A percentile compares a stretch with the other conserved stretches of the same genome.
phyloP scores from a whole-genome alignment of 306 rosid species.

The Cicer chorassanicum region DNA sequence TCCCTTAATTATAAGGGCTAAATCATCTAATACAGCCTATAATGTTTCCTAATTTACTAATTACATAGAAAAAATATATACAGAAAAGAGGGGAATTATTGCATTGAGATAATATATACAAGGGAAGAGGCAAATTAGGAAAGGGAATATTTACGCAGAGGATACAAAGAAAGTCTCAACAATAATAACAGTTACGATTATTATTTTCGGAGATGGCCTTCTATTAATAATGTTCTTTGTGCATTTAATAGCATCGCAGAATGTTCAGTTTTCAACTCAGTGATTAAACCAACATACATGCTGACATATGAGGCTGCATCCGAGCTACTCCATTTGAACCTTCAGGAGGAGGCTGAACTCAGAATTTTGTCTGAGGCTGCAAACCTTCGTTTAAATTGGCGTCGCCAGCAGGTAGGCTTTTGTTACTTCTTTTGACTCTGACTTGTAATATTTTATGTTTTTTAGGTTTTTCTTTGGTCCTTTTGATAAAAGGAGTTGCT shows the following conservation, averaged over 20 bases:
- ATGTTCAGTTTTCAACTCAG: constrained; percentile 79
- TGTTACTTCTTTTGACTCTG: constrained; percentile 29
- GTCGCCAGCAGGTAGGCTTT: constrained; percentile 74
- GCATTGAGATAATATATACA: background rate
- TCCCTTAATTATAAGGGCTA: background rate
- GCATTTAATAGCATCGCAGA: constrained; percentile 82
- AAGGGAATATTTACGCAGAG: constrained; percentile 3
- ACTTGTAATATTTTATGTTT: constrained; percentile 18
- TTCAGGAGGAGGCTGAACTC: constrained; percentile 86
- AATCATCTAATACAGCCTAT: background rate
- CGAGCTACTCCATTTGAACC: constrained; percentile 85
- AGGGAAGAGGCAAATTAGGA: background rate
- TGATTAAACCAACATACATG: constrained; percentile 95
- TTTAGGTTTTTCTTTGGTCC: background rate
- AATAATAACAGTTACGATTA: constrained; percentile 23
- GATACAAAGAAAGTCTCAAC: background rate
- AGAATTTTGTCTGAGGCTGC: constrained; percentile 93
- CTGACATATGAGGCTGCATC: constrained; percentile 95
- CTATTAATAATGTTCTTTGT: constrained; percentile 34
- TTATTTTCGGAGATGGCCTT: constrained; percentile 15
- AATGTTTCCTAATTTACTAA: background rate
- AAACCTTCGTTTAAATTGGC: constrained; percentile 78
- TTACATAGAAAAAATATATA: background rate
- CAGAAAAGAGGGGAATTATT: background rate
- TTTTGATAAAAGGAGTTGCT: constrained; percentile 19